Base-by-base conservation (phyloP, 1,284 basidiomycete genomes). In the Cutaneotrichosporon cutaneum region DNA sequence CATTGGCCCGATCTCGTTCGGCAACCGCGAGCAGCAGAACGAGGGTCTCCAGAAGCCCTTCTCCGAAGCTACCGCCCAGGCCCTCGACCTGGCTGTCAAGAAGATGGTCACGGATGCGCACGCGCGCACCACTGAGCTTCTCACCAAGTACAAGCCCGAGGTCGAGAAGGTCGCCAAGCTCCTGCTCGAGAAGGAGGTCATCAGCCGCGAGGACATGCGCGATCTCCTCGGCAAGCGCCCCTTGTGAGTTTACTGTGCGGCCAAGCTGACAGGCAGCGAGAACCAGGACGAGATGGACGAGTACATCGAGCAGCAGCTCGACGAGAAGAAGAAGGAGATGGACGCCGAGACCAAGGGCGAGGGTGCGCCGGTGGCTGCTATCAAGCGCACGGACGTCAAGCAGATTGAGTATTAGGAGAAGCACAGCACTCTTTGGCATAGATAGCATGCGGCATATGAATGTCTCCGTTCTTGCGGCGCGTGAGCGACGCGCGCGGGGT, bases 21-120 rank as follows among this genome's bases (percentile, higher is more conserved):
- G 93, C 59, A 89, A 90, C 35, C 85, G 87, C 54, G 87, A 92
- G 68, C 88, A 87, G 36, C 85, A 91, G 53, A 88, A 88, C 60
- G 94, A 97, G 77, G 83, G 85, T 39, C 95, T 94, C 88, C 92
- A 92, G 68, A 99, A 99, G 80, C 95, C 95, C 1, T 99, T 97
- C 84, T 94, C 90, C 68, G 95, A 99, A 84, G 90, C 90, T 78
- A 99, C 95, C 0, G 92, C 90, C 1, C 90, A 98, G 82, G 90
- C 93, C 83, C 82, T 99, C 18, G 95, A 99, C 76, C 80, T 81
- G 26, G 91, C 76, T 79, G 94, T 99, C 18, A 88, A 93, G 75
- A 94, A 92, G 83, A 94, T 99, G 91, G 92, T 99, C 69, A 86
- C 85, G 83, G 84, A 85, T 62, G 93, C 93, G 1, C 93, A 99